These are phyloP conservation scores for Fusarium acutatum DNA, from an alignment of 2,329 filamentous ascomycete species.

Conservation along the genomic window DNA sequence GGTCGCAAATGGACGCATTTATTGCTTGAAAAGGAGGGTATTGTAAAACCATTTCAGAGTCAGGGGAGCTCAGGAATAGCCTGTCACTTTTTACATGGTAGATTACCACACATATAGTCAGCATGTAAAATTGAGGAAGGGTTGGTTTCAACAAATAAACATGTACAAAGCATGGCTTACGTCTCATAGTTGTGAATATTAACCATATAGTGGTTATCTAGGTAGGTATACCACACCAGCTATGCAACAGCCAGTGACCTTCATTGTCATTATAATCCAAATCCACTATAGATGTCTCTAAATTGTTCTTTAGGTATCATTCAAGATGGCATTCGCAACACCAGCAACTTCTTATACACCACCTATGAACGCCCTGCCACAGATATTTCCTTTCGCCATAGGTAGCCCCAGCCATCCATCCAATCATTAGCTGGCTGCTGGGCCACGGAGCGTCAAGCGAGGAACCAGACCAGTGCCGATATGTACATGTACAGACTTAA, in stretches of 20 bases:
- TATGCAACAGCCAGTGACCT: not conserved
- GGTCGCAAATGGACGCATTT: not conserved
- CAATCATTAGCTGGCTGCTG: constrained; percentile 15
- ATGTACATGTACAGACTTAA: constrained; percentile 34
- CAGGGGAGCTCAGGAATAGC: constrained; percentile 3
- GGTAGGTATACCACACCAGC: not conserved
- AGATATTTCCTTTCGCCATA: constrained; percentile 5
- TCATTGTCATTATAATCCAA: constrained; percentile 1
- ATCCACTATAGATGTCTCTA: constrained; percentile 17
- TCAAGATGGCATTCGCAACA: constrained; percentile 27
- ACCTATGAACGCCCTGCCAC: constrained; percentile 34
- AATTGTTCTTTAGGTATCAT: constrained; percentile 28
- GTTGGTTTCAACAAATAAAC: constrained; percentile 17
- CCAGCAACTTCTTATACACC: constrained; percentile 13
- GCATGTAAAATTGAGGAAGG: not conserved
- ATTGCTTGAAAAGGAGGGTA: constrained; percentile 8
- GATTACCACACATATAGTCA: constrained; percentile 4
- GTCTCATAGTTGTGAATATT: not conserved
- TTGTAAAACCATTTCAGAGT: not conserved
- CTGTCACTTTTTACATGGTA: constrained; percentile 2
- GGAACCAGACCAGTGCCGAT: constrained; percentile 6
- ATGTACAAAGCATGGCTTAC: constrained; percentile 1
- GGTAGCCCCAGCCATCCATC: constrained; percentile 15
- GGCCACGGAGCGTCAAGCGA: constrained; percentile 1
- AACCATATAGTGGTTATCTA: not conserved